phyloP scores from a whole-genome alignment of 2,329 filamentous ascomycete species.

The Leptographium procerum region DNA sequence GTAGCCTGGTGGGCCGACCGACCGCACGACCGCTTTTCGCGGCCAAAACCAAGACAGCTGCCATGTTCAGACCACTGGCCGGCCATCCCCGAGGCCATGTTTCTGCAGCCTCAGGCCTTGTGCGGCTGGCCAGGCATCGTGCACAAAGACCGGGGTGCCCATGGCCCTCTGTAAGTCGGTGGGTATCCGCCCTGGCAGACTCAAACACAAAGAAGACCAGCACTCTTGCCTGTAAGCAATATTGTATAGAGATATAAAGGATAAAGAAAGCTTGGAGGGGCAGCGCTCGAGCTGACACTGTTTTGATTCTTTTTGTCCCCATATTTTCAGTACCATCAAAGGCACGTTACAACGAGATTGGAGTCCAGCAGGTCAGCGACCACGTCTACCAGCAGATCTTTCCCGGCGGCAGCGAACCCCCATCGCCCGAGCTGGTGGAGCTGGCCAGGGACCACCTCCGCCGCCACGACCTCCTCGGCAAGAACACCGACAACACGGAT shows the following conservation, averaged over 20 bases:
- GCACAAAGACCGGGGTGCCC: constrained; percentile 19
- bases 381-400: constrained; percentile 81
- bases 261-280: not conserved
- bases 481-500: constrained; percentile 65
- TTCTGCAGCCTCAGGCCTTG: constrained; percentile 32
- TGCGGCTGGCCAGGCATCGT: constrained; percentile 38
- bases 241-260: not conserved
- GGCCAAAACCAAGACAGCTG: not conserved
- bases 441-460: constrained; percentile 72
- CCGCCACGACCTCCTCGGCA: constrained; percentile 79
- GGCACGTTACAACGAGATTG: constrained; percentile 80
- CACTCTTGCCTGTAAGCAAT: constrained; percentile 29
- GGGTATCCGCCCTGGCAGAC: constrained; percentile 28
- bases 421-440: constrained; percentile 61
- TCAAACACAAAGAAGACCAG: too few species aligned
- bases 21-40: not conserved
- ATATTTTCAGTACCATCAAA: constrained; percentile 33
- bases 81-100: constrained; percentile 18
- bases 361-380: constrained; percentile 83
- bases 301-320: too few species aligned
- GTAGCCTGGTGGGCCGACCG: not conserved
- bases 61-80: constrained; percentile 25
- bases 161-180: constrained; percentile 25
- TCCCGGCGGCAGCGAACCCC: constrained; percentile 39
- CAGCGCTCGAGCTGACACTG: not conserved